Conservation (phyloP, 805 yeast genomes). For the Ogataea neopini region DNA sequence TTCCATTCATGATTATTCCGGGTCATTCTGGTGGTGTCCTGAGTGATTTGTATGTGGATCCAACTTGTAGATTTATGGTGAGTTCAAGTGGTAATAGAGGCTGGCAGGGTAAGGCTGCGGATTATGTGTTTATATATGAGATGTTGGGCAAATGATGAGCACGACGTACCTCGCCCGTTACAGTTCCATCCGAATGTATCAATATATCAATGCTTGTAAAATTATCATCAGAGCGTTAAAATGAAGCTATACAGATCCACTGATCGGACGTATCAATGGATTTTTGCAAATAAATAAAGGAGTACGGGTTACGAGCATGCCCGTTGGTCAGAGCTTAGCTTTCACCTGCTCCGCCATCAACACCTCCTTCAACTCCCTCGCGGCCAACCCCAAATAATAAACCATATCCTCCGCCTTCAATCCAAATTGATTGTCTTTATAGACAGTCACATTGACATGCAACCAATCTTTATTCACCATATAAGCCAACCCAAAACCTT, state of each 20-base stretch:
- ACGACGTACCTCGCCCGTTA: no score
- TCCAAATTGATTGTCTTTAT: constrained; percentile 59
- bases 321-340: constrained; percentile 26
- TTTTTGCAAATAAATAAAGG: background rate
- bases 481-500: constrained; percentile 92
- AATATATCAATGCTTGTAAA: no score
- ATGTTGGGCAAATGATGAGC: constrained; percentile 45
- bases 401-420: constrained; percentile 57
- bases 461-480: constrained; percentile 85
- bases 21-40: constrained; percentile 95
- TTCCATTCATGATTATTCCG: constrained; percentile 88
- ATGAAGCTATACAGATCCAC: no score
- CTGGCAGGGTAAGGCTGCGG: constrained; percentile 85
- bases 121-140: constrained; percentile 79
- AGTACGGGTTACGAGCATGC: no score
- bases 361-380: constrained; percentile 75
- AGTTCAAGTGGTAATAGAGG: constrained; percentile 95
- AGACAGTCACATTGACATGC: constrained; percentile 81
- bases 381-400: constrained; percentile 72
- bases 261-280: no score
- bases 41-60: constrained; percentile 77
- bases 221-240: no score
- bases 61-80: constrained; percentile 82
- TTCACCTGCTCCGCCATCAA: constrained; percentile 37
- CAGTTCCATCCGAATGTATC: no score